phyloP scores from a whole-genome alignment of 441 rosid genomes.

The Adansonia rubrostipa region DNA sequence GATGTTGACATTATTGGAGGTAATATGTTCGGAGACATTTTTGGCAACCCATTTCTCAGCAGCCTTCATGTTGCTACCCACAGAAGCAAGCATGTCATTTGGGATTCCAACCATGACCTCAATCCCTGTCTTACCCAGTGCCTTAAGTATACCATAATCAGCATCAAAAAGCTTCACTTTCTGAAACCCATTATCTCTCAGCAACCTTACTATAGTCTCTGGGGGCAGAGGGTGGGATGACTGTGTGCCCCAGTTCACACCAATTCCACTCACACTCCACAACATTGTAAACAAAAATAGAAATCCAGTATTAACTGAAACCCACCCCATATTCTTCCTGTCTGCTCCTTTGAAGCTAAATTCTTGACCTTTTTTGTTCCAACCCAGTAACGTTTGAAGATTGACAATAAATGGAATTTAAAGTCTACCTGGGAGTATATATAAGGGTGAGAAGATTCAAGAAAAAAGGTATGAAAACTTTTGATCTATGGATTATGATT shows the following conservation, averaged over 20 bases:
- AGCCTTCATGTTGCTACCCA: conserved; percentile 69
- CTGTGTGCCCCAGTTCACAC: conserved; percentile 98
- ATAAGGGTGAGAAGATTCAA: not conserved
- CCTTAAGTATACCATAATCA: conserved; percentile 65
- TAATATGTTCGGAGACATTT: conserved; percentile 72
- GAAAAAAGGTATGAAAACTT: not conserved
- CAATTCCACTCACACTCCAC: conserved; percentile 57
- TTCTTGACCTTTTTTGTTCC: not conserved
- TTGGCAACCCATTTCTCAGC: conserved; percentile 93
- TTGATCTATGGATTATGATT: not conserved
- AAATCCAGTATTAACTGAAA: conserved; percentile 25
- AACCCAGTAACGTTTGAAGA: not conserved
- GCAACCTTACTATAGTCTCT: conserved; percentile 61
- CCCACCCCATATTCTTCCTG: conserved; percentile 29
- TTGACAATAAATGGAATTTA: not conserved
- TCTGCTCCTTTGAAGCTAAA: not conserved
- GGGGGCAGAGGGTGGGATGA: conserved; percentile 77
- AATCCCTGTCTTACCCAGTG: conserved; percentile 69
- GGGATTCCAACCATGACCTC: conserved; percentile 99
- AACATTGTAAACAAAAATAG: conserved; percentile 38
- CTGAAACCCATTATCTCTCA: conserved; percentile 68
- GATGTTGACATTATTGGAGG: conserved; percentile 67
- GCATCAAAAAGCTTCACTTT: conserved; percentile 95
- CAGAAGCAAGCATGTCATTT: conserved; percentile 75
- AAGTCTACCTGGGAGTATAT: not conserved